Conservation (phyloP, 129 eudicot species). For the Centrapalus pauciflorus region DNA sequence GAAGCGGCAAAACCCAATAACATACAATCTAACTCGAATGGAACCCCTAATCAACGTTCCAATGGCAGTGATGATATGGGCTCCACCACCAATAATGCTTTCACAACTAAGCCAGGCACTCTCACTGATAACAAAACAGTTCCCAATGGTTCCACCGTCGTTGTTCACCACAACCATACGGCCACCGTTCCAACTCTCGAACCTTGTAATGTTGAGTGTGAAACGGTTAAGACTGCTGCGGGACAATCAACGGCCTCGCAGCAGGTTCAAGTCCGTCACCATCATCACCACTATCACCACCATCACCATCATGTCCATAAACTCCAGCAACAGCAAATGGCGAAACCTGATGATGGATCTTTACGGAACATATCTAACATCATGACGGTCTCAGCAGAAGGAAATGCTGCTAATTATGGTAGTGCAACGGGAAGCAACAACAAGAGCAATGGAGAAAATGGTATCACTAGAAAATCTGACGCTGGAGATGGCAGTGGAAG, state of each 20-base stretch:
- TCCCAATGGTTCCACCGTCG: slow-evolving; percentile 19
- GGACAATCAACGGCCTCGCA: slow-evolving; percentile 13
- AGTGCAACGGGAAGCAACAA: slow-evolving; percentile 70
- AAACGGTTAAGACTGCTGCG: neutral
- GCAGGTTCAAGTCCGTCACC: slow-evolving; percentile 41
- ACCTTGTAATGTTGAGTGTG: slow-evolving; percentile 21
- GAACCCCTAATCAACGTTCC: slow-evolving; percentile 43
- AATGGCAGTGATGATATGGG: slow-evolving; percentile 75
- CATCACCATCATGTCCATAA: slow-evolving; percentile 43
- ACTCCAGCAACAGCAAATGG: slow-evolving; percentile 33
- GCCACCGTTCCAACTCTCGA: slow-evolving; percentile 15
- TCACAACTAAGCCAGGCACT: slow-evolving; percentile 37
- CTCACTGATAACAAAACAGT: slow-evolving; percentile 35
- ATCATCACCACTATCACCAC: slow-evolving; percentile 50
- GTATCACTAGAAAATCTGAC: slow-evolving; percentile 25
- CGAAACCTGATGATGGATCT: slow-evolving; percentile 34
- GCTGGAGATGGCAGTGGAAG: slow-evolving; percentile 41
- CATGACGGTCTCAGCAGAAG: slow-evolving; percentile 38
- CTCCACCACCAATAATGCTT: slow-evolving; percentile 56
- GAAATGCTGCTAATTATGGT: slow-evolving; percentile 56
- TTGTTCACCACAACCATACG: slow-evolving; percentile 16
- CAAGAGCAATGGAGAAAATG: slow-evolving; percentile 53
- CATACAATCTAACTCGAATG: slow-evolving; percentile 39
- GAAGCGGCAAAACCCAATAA: slow-evolving; percentile 53
- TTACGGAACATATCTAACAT: slow-evolving; percentile 26